Percentiles rank a stretch among this genome's conserved stretches.
Conservation (phyloP, 768 basidiomycete species). For the Phanerochaete sordida region DNA sequence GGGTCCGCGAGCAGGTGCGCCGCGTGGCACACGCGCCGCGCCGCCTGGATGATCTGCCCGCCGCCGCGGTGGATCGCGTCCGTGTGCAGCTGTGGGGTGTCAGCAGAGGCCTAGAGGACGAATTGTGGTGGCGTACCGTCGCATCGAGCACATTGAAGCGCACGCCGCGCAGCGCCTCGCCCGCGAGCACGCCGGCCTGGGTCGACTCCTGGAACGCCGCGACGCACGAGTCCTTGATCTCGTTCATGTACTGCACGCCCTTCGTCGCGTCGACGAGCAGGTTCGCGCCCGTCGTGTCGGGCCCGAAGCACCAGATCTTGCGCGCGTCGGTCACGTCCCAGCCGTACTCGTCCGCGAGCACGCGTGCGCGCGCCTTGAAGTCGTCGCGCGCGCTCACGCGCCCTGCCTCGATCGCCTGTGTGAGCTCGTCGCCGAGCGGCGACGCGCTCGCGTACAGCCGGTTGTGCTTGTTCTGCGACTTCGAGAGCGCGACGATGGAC, state of each 20-base stretch:
- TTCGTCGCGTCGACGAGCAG: slow-evolving; percentile 97
- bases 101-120: background rate
- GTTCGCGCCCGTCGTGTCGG: slow-evolving; percentile 96
- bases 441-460: slow-evolving; percentile 91
- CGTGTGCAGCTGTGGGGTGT: slow-evolving; percentile 71
- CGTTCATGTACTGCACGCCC: slow-evolving; percentile 98
- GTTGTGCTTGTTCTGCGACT: slow-evolving; percentile 99
- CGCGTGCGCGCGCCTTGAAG: slow-evolving; percentile 93
- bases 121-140: slow-evolving; percentile 51
- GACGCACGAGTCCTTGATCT: slow-evolving; percentile 99
- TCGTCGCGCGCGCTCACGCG: slow-evolving; percentile 89
- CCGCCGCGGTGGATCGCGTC: slow-evolving; percentile 99
- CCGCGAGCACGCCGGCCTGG: slow-evolving; percentile 94
- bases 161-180: slow-evolving; percentile 99
- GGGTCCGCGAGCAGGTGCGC: slow-evolving; percentile 91
- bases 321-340: slow-evolving; percentile 99
- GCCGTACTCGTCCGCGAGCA: slow-evolving; percentile 92
- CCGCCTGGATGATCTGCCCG: slow-evolving; percentile 96
- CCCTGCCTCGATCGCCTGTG: slow-evolving; percentile 88
- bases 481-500: slow-evolving; percentile 92
- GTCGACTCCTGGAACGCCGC: slow-evolving; percentile 99
- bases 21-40: slow-evolving; percentile 94
- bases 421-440: slow-evolving; percentile 92
- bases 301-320: slow-evolving; percentile 99
- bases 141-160: slow-evolving; percentile 96